Base-by-base conservation (phyloP, 2,329 filamentous ascomycete genomes). In the Canariomyces notabilis region DNA sequence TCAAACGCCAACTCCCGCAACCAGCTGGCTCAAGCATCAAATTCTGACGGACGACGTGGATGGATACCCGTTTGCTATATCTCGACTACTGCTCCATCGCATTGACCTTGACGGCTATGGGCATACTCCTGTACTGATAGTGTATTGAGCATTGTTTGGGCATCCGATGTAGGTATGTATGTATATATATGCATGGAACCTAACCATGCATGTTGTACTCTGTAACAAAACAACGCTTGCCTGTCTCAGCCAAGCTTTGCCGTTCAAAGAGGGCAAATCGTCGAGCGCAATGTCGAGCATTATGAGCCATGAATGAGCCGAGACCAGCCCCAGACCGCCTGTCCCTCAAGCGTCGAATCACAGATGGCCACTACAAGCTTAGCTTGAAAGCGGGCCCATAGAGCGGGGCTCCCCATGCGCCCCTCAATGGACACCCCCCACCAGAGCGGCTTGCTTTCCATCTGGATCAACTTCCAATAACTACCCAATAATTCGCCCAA, bases 291-390 rank as follows among this genome's bases (percentile, higher is more conserved):
- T 38, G 35, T 38, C 40, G 22, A 32, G 19, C 29, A 47, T 41
- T 44, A 21, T 48, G 42, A 38, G 50, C 44, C 51, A 54, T 54
- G 44, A 53, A 52, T 51, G 46, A 57, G 46, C 47, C 52, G 56
- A 56, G 53, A 57, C 55, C 42, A 44, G 43, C 33, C 50, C 50
- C 45, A 53, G 54, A 57, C 54, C 52, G 55, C 55, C 42, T 52
- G 41, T 50, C 44, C 26, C 8, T 14, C 40, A 34, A 36, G 41
- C 44, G 26, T 46, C 50, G 45, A 57, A 59, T 56, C 55, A 58
- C 41, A 53, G 43, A 41, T 38, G 42, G 42, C 42, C 37, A 19
- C 37, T 42, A 37, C 32, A 32, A 18, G 19, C 11, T 44, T 52
- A 54, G 49, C 48, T 49, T 46, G 51, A 51, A 57, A 48, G 37